Base-by-base conservation (phyloP, 139 green algal genomes). In the Ulvella scutata region DNA sequence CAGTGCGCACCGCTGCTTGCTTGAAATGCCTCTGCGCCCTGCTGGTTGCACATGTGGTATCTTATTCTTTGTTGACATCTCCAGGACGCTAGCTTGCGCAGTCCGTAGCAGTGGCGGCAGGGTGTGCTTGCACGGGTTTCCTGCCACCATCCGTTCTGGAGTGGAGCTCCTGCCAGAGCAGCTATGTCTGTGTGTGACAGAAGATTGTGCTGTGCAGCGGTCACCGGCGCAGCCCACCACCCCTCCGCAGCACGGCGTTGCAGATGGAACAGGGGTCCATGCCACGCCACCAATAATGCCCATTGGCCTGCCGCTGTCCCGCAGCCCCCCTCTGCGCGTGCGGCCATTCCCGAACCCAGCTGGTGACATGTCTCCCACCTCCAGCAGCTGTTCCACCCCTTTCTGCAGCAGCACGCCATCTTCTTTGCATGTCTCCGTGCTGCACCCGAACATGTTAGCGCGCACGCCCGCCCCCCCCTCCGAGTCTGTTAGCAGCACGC, bases 221-320 rank as follows among this genome's bases (percentile, higher is more conserved):
- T 67, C 51, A 67, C 51, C 51, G 51, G 51, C 51, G 13, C 51
- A 67, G 51, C 51, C 51, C n/a, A 67, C 33, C n/a, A 67, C 51
- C n/a, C 51, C 51, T 7, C 51, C 51, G 20, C 51, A 26, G 9
- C n/a, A n/a, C n/a, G 51, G 51, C 51, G 4, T 9, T 26, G 33
- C n/a, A 9, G n/a, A n/a, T 0, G 33, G 51, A 9, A 26, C 31
- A 1, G 20, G 51, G 9, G 9, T 6, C 6, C 6, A 6, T 6
- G 51, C 7, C 51, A 26, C 51, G 51, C 51, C 51, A 6, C 13
- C 51, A 1, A n/a, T 10, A 26, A 26, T 67, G 13, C 51, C 51
- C 1, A 36, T 67, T 23, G 51, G 51, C 13, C 51, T 67, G 51
- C 51, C 51, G 4, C 51, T 67, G 9, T 67, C 51, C 13, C 51